Conservation (phyloP, 257 asterid genomes). For the Leptodermis oblonga region DNA sequence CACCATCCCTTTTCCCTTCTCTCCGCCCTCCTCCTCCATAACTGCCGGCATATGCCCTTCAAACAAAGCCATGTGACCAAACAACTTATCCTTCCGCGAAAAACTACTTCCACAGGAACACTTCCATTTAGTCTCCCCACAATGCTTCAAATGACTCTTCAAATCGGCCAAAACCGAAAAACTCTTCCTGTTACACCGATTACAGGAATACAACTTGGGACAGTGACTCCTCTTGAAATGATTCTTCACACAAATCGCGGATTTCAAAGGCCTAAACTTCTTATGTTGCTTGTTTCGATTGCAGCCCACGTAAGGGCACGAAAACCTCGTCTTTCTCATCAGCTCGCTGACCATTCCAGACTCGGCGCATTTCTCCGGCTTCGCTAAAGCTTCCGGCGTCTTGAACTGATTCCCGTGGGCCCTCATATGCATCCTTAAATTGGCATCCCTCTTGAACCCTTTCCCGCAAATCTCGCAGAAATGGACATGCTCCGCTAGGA, state of each 20-base stretch:
- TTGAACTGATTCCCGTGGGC: slow-evolving; percentile 88
- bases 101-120: slow-evolving; percentile 86
- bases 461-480: slow-evolving; percentile 87
- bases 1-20: slow-evolving; percentile 10
- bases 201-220: slow-evolving; percentile 76
- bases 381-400: slow-evolving; percentile 70
- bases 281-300: slow-evolving; percentile 62
- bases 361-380: slow-evolving; percentile 43
- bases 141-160: slow-evolving; percentile 82
- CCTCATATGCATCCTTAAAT: slow-evolving; percentile 95
- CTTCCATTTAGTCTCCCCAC: slow-evolving; percentile 85
- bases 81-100: slow-evolving; percentile 84
- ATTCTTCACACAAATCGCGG: slow-evolving; percentile 71
- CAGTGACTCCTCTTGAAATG: slow-evolving; percentile 96
- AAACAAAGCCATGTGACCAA: slow-evolving; percentile 81
- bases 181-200: slow-evolving; percentile 66
- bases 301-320: slow-evolving; percentile 84
- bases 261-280: slow-evolving; percentile 76
- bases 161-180: slow-evolving; percentile 86
- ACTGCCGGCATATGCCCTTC: slow-evolving; percentile 96
- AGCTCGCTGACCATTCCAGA: not conserved
- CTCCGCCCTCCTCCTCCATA: slow-evolving; percentile 28
- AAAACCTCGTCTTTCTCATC: slow-evolving; percentile 44
- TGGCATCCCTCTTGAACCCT: slow-evolving; percentile 94
- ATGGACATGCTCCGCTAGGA: slow-evolving; percentile 82